These are phyloP conservation scores for Saposhnikovia divaricata DNA, from an alignment of 129 eudicot species.

Conservation along the genomic window DNA sequence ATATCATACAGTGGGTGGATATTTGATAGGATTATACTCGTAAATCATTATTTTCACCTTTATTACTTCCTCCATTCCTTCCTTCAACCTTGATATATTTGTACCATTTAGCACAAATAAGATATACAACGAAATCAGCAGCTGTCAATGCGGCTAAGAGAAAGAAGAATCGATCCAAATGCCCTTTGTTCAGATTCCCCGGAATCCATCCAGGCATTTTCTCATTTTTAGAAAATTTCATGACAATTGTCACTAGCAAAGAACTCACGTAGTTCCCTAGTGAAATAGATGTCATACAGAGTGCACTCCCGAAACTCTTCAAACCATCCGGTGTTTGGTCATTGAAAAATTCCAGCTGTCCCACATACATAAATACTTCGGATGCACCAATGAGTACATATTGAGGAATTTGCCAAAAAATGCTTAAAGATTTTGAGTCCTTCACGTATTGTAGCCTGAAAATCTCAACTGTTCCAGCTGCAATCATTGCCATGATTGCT, in stretches of 20 bases:
- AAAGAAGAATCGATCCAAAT: conserved; percentile 59
- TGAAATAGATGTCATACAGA: conserved; percentile 74
- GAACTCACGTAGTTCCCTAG: conserved; percentile 80
- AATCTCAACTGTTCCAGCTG: conserved; percentile 68
- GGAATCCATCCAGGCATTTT: conserved; percentile 85
- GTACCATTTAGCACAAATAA: conserved; percentile 62
- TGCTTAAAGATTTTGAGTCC: conserved; percentile 46
- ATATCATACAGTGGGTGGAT: background rate
- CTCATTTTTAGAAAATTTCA: conserved; percentile 43
- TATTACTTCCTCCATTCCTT: conserved; percentile 25
- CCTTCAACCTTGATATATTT: conserved; percentile 55
- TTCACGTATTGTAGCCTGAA: conserved; percentile 36
- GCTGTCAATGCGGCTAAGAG: conserved; percentile 58
- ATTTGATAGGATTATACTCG: background rate
- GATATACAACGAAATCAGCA: conserved; percentile 58
- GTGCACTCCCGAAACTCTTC: conserved; percentile 84
- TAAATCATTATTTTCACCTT: background rate
- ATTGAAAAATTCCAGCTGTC: conserved; percentile 84
- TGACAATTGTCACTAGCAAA: conserved; percentile 65
- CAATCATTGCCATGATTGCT: conserved; percentile 64
- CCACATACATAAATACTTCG: conserved; percentile 80
- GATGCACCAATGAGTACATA: conserved; percentile 73
- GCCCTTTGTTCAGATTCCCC: conserved; percentile 75
- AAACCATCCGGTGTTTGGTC: conserved; percentile 81
- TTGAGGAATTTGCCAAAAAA: conserved; percentile 94